These are phyloP conservation scores for Camellia granthamiana DNA, from an alignment of 148 eudicot species.

Conservation along the genomic window DNA sequence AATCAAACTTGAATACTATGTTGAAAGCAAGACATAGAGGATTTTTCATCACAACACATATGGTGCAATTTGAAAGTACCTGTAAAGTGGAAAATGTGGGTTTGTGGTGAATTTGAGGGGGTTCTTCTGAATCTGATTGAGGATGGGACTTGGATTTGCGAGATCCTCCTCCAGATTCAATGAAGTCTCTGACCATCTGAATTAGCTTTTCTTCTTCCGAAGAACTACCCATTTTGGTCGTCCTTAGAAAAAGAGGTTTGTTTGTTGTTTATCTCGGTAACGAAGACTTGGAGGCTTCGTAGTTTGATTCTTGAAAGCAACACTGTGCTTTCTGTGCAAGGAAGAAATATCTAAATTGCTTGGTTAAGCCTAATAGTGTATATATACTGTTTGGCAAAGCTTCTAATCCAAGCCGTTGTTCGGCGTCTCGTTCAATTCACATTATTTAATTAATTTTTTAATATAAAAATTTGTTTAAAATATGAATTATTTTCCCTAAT, in stretches of 20 bases:
- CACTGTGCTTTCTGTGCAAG: no score
- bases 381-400: no score
- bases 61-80: slow-evolving; percentile 12
- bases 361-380: no score
- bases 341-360: no score
- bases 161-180: slow-evolving; percentile 30
- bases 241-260: neutral
- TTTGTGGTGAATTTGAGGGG: slow-evolving; percentile 14
- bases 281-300: neutral
- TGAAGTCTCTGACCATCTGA: slow-evolving; percentile 55
- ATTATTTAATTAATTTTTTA: no score
- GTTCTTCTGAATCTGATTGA: slow-evolving; percentile 1
- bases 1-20: neutral
- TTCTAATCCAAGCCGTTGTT: no score
- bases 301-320: no score
- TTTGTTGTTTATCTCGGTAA: neutral
- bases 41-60: neutral
- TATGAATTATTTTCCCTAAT: no score
- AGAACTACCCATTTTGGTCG: slow-evolving; percentile 29
- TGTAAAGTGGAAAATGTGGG: slow-evolving; percentile 23
- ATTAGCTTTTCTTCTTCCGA: slow-evolving; percentile 40
- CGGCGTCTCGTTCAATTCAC: no score
- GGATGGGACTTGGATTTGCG: slow-evolving; percentile 5
- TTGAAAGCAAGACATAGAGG: neutral
- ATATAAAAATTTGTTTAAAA: no score